Base-by-base conservation (phyloP, 2,329 filamentous ascomycete species). In the Diaporthe batatas region DNA sequence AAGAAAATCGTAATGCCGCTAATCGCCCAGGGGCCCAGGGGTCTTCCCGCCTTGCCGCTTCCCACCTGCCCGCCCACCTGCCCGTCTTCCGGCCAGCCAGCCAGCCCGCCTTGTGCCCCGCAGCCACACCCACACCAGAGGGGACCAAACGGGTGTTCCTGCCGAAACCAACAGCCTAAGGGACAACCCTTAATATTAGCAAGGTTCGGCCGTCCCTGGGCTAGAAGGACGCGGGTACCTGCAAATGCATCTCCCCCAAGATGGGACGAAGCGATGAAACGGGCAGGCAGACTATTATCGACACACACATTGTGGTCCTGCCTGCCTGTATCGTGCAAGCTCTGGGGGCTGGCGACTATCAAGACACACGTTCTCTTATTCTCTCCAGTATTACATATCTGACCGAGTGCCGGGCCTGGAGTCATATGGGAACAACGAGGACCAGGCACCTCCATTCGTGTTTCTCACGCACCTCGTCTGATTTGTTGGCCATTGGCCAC, bases 221-320 rank as follows among this genome's bases (percentile, higher is more conserved):
- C 25, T 70, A 39, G 29, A 29, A 53, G 47, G 36, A 54, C 39
- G 53, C 68, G 68, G 68, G 72, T 73, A 68, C 59, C 68, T 73
- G 72, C 68, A 39, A 71, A 47, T 36, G 39, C 18, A 54, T 71
- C 14, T 34, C 29, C 44, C 29, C 25, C 6, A 71, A 71, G 68
- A 68, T 67, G 68, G 68, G 58, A 68, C 5, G 51, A 34, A 42
- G 51, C 36, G 21, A 71, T 62, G 18, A 55, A 21, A 47, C 42
- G 21, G 68, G 72, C 58, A 73, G 68, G 53, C n/a, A n/a, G n/a
- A n/a, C n/a, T 71, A 29, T 34, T 16, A 49, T 32, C 18, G 53
- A 11, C 10, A 39, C 36, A 25, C n/a, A 58, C 16, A 5, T 11
- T 16, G 39, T 18, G 42, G 39, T 14, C 29, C 29, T 29, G 29